Conservation (phyloP, 176 grass and related monocot genomes). For the Phoenix roebelenii region DNA sequence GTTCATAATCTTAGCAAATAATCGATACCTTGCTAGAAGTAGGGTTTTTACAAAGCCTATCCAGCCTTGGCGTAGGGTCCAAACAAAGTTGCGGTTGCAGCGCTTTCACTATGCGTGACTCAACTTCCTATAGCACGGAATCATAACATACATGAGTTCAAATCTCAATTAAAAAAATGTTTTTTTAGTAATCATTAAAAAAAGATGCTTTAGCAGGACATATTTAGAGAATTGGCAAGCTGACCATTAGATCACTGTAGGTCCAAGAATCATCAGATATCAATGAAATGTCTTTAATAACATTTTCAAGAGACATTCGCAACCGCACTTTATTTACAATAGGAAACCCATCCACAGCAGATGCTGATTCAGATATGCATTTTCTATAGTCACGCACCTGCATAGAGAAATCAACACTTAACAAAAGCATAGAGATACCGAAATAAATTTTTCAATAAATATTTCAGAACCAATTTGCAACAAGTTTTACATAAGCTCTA, state of each 20-base stretch:
- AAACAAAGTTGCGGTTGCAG: constrained; percentile 81
- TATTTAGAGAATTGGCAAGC: not conserved
- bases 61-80: constrained; percentile 86
- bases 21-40: constrained; percentile 63
- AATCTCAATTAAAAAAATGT: not conserved
- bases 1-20: constrained; percentile 9
- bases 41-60: constrained; percentile 68
- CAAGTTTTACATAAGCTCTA: no score
- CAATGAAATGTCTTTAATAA: constrained; percentile 71
- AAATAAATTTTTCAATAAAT: no score
- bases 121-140: constrained; percentile 51
- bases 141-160: not conserved
- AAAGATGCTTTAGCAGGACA: no score
- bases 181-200: no score
- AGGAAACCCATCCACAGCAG: constrained; percentile 41
- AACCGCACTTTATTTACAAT: constrained; percentile 68
- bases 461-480: no score
- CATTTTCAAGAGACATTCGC: constrained; percentile 93
- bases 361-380: constrained; percentile 37
- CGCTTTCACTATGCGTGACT: constrained; percentile 76
- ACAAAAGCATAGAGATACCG: no score
- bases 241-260: constrained; percentile 94
- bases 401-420: constrained; percentile 23
- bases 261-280: constrained; percentile 98
- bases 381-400: constrained; percentile 71